Evolutionary conservation across 1,284 basidiomycete genomes (phyloP).

Genomic region (Naganishia sp.): DNA sequence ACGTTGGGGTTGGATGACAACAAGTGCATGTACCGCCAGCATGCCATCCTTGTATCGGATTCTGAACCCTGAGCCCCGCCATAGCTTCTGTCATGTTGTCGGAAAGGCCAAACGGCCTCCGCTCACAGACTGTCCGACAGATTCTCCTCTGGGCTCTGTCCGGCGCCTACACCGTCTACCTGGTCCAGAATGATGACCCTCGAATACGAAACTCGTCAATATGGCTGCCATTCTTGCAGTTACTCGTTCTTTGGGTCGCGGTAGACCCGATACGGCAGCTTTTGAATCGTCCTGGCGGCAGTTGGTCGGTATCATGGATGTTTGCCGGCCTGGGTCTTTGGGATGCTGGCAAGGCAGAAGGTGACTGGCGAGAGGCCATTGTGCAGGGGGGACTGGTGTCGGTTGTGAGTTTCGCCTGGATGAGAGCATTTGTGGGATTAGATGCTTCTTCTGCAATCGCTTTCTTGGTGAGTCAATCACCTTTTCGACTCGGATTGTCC

Average conservation of each 20-base stretch:
- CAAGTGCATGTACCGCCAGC: too few relatives aligned
- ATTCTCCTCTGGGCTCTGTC: neutral
- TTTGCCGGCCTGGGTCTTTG: neutral
- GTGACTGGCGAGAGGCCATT: conserved; percentile 5
- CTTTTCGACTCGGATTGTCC: neutral
- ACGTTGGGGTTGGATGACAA: too few relatives aligned
- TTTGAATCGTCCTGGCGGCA: conserved; percentile 8
- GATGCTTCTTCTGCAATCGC: conserved; percentile 6
- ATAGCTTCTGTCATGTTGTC: too few relatives aligned
- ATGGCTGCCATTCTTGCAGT: conserved; percentile 11
- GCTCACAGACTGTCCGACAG: neutral
- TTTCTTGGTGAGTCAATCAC: neutral
- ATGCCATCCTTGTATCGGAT: too few relatives aligned
- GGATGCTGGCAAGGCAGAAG: neutral
- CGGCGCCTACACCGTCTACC: conserved; percentile 3
- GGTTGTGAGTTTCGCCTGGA: conserved; percentile 6
- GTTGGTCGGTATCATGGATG: conserved; percentile 6
- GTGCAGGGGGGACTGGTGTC: conserved; percentile 1
- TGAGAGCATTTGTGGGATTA: conserved; percentile 14
- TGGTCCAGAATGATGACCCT: neutral
- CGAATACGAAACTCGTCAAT: conserved; percentile 1
- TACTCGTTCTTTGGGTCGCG: neutral
- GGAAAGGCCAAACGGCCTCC: neutral
- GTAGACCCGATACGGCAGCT: neutral
- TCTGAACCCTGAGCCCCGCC: too few relatives aligned